Percentiles rank a stretch among this genome's conserved stretches.
phyloP scores from a whole-genome alignment of 768 basidiomycete genomes.

The Lentinus brumalis region DNA sequence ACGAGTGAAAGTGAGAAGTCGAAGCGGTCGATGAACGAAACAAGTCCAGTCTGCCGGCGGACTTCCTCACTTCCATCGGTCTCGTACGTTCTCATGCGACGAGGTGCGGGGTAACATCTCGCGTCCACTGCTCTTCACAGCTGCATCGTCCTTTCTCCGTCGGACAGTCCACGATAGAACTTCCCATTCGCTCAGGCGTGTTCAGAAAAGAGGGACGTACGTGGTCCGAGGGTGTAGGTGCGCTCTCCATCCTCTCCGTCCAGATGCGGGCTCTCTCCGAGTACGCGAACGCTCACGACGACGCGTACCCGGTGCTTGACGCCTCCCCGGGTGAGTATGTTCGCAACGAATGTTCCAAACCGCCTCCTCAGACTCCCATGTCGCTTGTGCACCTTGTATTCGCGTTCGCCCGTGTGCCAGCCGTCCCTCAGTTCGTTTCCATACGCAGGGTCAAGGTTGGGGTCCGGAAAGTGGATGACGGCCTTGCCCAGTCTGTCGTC shows the following conservation, averaged over 20 bases:
- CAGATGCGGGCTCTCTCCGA: conserved; percentile 32
- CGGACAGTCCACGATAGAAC: too few species aligned
- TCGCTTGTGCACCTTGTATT: conserved; percentile 35
- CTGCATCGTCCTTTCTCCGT: too few species aligned
- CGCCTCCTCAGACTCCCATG: conserved; percentile 31
- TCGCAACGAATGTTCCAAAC: conserved; percentile 31
- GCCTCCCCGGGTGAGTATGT: conserved; percentile 27
- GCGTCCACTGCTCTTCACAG: too few species aligned
- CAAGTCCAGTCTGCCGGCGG: too few species aligned
- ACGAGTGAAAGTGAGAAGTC: too few species aligned
- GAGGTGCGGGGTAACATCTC: too few species aligned
- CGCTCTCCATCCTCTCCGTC: conserved; percentile 32
- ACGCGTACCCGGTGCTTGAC: conserved; percentile 33
- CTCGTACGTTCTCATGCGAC: too few species aligned
- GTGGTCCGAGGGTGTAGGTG: conserved; percentile 43
- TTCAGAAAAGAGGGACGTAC: conserved; percentile 25
- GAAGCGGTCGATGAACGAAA: too few species aligned
- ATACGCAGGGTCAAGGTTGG: conserved; percentile 2
- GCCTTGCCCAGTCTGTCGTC: conserved; percentile 32
- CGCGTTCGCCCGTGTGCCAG: conserved; percentile 32
- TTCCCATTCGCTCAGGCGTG: not conserved
- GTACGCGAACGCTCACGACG: conserved; percentile 29
- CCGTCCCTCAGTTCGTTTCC: conserved; percentile 22
- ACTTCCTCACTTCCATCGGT: too few species aligned
- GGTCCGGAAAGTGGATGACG: conserved; percentile 22